These are phyloP conservation scores for Senna tora DNA, from an alignment of 306 rosid species.

Conservation along the genomic window DNA sequence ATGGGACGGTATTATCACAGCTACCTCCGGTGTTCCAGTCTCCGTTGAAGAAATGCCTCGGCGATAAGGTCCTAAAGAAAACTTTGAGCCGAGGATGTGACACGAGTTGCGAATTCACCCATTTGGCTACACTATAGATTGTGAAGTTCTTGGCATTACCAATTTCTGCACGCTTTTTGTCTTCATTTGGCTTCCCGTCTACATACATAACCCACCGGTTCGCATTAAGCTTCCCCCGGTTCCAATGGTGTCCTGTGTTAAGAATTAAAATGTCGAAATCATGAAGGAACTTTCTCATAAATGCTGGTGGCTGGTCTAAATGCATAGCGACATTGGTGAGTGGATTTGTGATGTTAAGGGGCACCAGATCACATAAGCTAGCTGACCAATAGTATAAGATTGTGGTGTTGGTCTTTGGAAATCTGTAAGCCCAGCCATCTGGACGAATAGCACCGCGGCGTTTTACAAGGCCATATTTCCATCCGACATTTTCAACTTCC, in stretches of 20 bases:
- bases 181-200: slow-evolving; percentile 65
- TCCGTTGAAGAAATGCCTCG: slow-evolving; percentile 80
- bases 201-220: slow-evolving; percentile 87
- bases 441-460: slow-evolving; percentile 86
- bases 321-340: slow-evolving; percentile 77
- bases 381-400: slow-evolving; percentile 94
- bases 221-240: slow-evolving; percentile 75
- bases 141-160: slow-evolving; percentile 75
- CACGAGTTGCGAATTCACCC: slow-evolving; percentile 80
- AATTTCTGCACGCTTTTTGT: slow-evolving; percentile 57
- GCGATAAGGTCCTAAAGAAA: slow-evolving; percentile 90
- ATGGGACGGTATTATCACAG: slow-evolving; percentile 73
- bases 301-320: slow-evolving; percentile 87
- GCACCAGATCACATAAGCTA: slow-evolving; percentile 78
- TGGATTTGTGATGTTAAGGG: slow-evolving; percentile 55
- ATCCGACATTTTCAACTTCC: slow-evolving; percentile 71
- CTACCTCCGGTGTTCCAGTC: slow-evolving; percentile 96
- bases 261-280: slow-evolving; percentile 80
- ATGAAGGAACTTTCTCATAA: slow-evolving; percentile 66
- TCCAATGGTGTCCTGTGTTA: slow-evolving; percentile 98
- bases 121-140: slow-evolving; percentile 60
- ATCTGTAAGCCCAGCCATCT: slow-evolving; percentile 93
- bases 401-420: slow-evolving; percentile 77
- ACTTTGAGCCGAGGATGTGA: slow-evolving; percentile 67
- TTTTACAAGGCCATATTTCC: slow-evolving; percentile 76